Evolutionary conservation across 768 basidiomycete genomes (phyloP).

Genomic region (Russula olivacea): DNA sequence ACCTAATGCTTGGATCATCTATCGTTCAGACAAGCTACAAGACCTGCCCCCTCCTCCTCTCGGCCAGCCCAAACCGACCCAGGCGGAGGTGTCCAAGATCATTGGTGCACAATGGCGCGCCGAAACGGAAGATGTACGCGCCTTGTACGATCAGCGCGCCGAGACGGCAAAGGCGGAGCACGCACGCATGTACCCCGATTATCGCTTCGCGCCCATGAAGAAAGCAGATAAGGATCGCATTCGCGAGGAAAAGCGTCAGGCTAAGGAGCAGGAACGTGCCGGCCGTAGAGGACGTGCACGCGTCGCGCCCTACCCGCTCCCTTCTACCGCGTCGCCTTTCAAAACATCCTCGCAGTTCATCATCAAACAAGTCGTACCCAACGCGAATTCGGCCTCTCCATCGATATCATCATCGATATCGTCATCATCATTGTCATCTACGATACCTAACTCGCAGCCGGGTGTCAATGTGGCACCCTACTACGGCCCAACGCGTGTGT

Average conservation of each 20-base stretch:
- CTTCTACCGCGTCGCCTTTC: slow-evolving; percentile 4
- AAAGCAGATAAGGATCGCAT: slow-evolving; percentile 22
- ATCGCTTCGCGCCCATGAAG: slow-evolving; percentile 24
- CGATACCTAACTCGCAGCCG: neutral
- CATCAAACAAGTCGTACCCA: neutral
- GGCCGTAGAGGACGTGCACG: slow-evolving; percentile 4
- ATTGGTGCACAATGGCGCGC: slow-evolving; percentile 39
- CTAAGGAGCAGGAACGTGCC: slow-evolving; percentile 20
- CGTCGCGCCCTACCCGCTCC: slow-evolving; percentile 12
- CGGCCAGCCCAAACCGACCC: slow-evolving; percentile 31
- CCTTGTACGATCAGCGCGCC: slow-evolving; percentile 16
- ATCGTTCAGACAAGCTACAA: slow-evolving; percentile 41
- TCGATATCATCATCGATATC: slow-evolving; percentile 3
- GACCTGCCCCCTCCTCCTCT: slow-evolving; percentile 29
- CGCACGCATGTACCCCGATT: slow-evolving; percentile 19
- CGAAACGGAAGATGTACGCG: slow-evolving; percentile 34
- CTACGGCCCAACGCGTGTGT: neutral
- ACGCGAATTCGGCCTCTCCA: neutral
- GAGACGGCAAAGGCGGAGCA: slow-evolving; percentile 23
- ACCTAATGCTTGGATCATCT: slow-evolving; percentile 48
- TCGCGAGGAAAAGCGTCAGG: slow-evolving; percentile 17
- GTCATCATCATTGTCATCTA: slow-evolving; percentile 1
- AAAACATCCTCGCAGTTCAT: neutral
- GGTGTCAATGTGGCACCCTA: neutral
- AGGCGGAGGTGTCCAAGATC: slow-evolving; percentile 40